Percentiles rank a stretch among this genome's conserved stretches.
These are phyloP conservation scores for Vanilla planifolia DNA, from an alignment of 106 monocot genomes.

Conservation along the genomic window DNA sequence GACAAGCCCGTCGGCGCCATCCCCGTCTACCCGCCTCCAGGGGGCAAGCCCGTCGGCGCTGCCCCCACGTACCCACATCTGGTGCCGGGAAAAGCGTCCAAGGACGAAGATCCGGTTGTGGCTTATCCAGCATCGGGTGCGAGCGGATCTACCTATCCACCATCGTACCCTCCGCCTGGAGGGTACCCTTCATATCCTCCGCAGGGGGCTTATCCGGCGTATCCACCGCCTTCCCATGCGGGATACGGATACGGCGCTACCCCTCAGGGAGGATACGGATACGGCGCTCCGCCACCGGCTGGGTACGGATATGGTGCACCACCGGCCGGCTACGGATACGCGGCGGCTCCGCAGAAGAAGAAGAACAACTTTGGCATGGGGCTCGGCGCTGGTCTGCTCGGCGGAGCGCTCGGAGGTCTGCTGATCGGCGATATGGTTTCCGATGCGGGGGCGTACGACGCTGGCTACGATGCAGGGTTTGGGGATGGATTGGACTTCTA, in stretches of 20 bases:
- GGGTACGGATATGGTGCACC: conserved; percentile 24
- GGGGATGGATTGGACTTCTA: conserved; percentile 31
- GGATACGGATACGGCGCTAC: conserved; percentile 20
- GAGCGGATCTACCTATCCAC: conserved; percentile 20
- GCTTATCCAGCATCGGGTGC: conserved; percentile 32
- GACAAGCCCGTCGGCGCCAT: conserved; percentile 14
- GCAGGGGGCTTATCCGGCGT: conserved; percentile 1
- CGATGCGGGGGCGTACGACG: conserved; percentile 38
- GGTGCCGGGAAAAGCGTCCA: no score
- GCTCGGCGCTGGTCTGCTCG: conserved; percentile 42
- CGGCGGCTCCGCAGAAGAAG: conserved; percentile 18
- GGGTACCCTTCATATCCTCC: conserved; percentile 3
- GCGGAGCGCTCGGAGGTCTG: conserved; percentile 55
- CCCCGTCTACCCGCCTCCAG: conserved; percentile 5
- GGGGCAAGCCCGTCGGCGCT: neutral
- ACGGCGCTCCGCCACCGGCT: conserved; percentile 9
- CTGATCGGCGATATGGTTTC: conserved; percentile 49
- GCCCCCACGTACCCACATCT: neutral
- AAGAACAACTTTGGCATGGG: conserved; percentile 31
- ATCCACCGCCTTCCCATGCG: conserved; percentile 5
- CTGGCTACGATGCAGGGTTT: conserved; percentile 49
- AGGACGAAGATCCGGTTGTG: conserved; percentile 21
- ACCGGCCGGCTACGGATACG: conserved; percentile 8
- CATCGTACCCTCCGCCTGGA: conserved; percentile 5
- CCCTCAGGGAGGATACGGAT: conserved; percentile 22